phyloP scores from a whole-genome alignment of 768 basidiomycete genomes.

The Boletus tomentosulus region DNA sequence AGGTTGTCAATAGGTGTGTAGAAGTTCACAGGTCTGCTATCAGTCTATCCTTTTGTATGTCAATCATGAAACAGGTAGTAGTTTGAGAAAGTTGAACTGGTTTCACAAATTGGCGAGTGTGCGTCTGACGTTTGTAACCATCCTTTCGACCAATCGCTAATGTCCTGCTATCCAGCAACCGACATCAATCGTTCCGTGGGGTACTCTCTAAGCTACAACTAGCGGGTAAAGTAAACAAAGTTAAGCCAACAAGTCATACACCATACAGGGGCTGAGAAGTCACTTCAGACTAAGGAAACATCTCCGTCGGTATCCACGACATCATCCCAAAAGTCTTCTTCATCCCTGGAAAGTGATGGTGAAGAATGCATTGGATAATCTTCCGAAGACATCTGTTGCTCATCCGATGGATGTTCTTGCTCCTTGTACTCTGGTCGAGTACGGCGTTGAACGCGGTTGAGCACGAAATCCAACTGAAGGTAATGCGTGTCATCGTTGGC shows the following conservation, averaged over 20 bases:
- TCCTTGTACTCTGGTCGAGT: conserved; percentile 27
- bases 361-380: conserved; percentile 24
- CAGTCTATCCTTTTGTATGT: background rate
- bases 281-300: conserved; percentile 17
- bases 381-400: conserved; percentile 13
- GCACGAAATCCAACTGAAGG: conserved; percentile 67
- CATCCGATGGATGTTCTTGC: conserved; percentile 21
- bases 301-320: conserved; percentile 20
- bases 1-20: background rate
- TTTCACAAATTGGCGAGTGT: too few species aligned
- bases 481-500: conserved; percentile 78
- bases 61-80: background rate
- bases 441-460: conserved; percentile 56
- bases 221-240: conserved; percentile 8
- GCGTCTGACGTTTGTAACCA: too few species aligned
- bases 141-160: background rate
- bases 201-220: conserved; percentile 23
- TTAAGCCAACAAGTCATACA: conserved; percentile 21
- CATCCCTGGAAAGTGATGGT: conserved; percentile 6
- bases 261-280: conserved; percentile 3
- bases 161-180: background rate
- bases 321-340: conserved; percentile 21
- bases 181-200: background rate
- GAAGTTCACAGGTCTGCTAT: background rate
- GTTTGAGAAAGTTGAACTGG: too few species aligned